These are phyloP conservation scores for Yamadazyma spencermartinsiae DNA, from an alignment of 1,139 yeast species.

Conservation along the genomic window DNA sequence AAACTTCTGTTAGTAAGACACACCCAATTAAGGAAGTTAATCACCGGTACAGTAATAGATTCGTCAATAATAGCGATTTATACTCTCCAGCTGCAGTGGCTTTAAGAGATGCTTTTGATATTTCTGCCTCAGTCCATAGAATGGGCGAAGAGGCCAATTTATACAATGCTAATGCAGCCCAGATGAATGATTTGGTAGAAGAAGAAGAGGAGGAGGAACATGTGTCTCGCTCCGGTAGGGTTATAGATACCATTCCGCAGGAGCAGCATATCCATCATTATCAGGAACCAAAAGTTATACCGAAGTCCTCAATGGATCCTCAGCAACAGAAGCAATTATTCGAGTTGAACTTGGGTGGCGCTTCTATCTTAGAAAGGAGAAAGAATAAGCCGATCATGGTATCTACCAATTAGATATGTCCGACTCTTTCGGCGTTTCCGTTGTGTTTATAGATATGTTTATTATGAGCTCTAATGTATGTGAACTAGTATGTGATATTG, in stretches of 20 bases:
- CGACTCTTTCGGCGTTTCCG: neutral
- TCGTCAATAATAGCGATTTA: constrained; percentile 20
- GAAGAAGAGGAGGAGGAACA: constrained; percentile 40
- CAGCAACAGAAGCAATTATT: constrained; percentile 34
- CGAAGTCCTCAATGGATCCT: neutral
- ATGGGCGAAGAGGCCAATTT: constrained; percentile 81
- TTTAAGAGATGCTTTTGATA: constrained; percentile 91
- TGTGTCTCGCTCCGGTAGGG: constrained; percentile 20
- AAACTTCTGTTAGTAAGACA: constrained; percentile 7
- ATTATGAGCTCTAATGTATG: too few species aligned
- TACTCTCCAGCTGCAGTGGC: constrained; percentile 92
- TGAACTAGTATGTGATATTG: too few species aligned
- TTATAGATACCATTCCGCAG: constrained; percentile 19
- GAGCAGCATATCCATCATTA: constrained; percentile 17
- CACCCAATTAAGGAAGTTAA: constrained; percentile 30
- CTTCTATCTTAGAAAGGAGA: constrained; percentile 79
- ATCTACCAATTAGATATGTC: neutral
- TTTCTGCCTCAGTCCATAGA: constrained; percentile 91
- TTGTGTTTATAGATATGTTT: too few species aligned
- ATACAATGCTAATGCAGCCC: constrained; percentile 18
- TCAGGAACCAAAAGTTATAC: constrained; percentile 14
- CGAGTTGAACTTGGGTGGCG: constrained; percentile 73
- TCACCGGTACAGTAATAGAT: constrained; percentile 26
- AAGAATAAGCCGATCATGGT: constrained; percentile 30
- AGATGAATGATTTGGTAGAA: constrained; percentile 31